These are phyloP conservation scores for Cryphonectria radicalis DNA, from an alignment of 2,329 filamentous ascomycete genomes.

Conservation along the genomic window DNA sequence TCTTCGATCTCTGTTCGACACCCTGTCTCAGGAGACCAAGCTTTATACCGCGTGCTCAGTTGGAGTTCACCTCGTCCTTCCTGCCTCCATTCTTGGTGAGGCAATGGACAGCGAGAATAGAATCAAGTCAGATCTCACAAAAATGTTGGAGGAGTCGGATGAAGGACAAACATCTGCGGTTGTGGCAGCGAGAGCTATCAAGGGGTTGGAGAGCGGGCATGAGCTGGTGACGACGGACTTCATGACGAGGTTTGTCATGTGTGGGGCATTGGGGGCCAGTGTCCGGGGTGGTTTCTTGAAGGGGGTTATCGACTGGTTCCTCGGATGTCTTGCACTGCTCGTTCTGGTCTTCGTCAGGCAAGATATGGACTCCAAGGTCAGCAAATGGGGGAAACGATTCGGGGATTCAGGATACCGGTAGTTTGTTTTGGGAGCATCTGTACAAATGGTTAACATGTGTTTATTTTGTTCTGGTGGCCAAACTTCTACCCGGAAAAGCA, in stretches of 20 bases:
- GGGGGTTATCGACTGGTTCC: conserved; percentile 39
- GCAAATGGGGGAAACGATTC: conserved; percentile 39
- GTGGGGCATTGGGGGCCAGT: conserved; percentile 40
- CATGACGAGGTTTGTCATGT: conserved; percentile 62
- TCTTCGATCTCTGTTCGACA: conserved; percentile 67
- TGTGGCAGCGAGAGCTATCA: conserved; percentile 61
- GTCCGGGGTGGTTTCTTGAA: conserved; percentile 38
- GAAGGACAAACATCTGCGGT: conserved; percentile 54
- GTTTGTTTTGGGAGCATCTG: background rate
- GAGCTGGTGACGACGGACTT: conserved; percentile 66
- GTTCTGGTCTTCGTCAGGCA: conserved; percentile 44
- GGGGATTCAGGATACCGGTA: conserved; percentile 28
- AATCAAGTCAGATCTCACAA: conserved; percentile 44
- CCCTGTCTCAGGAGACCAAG: conserved; percentile 62
- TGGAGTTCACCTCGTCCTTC: conserved; percentile 67
- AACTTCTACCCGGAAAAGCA: background rate
- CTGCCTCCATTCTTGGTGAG: conserved; percentile 65
- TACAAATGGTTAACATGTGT: background rate
- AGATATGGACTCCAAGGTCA: conserved; percentile 45
- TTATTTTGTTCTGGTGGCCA: background rate
- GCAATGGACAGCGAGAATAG: conserved; percentile 50
- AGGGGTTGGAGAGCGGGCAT: conserved; percentile 64
- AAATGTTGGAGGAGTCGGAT: conserved; percentile 43
- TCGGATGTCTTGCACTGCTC: conserved; percentile 41
- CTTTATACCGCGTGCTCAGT: conserved; percentile 45